Base-by-base conservation (phyloP, 2,329 filamentous ascomycete genomes). In the Westerdykella aurantiaca region DNA sequence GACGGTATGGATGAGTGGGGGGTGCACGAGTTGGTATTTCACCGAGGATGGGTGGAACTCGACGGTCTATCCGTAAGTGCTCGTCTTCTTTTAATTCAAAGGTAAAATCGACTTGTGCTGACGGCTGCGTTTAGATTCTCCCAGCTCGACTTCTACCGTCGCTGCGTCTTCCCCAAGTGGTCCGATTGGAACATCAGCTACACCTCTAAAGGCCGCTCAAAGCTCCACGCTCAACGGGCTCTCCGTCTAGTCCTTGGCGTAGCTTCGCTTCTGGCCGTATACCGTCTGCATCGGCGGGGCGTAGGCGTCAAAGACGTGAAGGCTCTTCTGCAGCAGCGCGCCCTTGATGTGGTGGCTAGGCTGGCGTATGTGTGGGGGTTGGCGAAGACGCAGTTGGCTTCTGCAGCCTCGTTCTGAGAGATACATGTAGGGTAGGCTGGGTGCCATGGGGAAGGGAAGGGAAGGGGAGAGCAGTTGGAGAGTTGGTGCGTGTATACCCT, bases 51-150 rank as follows among this genome's bases (percentile, higher is more conserved):
- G 69, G 63, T 80, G 76, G 77, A 82, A 44, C 95, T 86, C 73
- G 78, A 91, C 47, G 84, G 89, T 47, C 74, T 96, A 41, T 38
- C 67, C 67, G 49, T 67, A 61, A 39, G 62, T 63, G 39, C 34
- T 34, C 35, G 6, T 90, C 90, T 90, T 90, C 90, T 6, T 86
- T 96, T 60, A 82, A 80, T 60, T 82, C 79, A 88, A 90, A 90
- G 17, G 86, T 95, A 12, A 18, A 11, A 1, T 13, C 12, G 35
- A 9, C 11, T n/a, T 13, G 18, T 34, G 25, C 25, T 31, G 5
- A 48, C n/a, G 16, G 3, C 17, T 21, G 7, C 7, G 23, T 12
- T 4, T 39, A 75, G 72, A 31, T 75, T 70, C 50, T 69, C 70
- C 1, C 77, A 80, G 56, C 58, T 78, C 33, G 69, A 76, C 52